A percentile compares a stretch with the other conserved stretches of the same genome.
Conservation (phyloP, 78 protist species). For the Protostelium mycophagum region DNA sequence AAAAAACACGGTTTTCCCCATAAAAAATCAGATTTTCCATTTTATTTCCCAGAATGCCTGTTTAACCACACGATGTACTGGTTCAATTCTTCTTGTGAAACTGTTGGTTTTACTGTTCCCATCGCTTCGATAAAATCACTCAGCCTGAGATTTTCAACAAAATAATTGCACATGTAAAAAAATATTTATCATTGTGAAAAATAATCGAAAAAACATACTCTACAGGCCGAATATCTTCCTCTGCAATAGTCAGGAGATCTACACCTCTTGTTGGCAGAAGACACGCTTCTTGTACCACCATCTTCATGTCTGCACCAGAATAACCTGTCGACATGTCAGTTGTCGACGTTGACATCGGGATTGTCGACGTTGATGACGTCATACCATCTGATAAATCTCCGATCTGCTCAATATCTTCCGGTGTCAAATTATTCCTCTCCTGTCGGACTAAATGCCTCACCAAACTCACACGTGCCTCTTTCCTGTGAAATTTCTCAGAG, state of each 20-base stretch:
- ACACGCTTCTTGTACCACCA: slow-evolving; percentile 78
- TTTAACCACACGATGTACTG: slow-evolving; percentile 36
- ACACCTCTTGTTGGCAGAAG: slow-evolving; percentile 63
- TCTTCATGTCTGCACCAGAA: slow-evolving; percentile 75
- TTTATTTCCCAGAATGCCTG: slow-evolving; percentile 16
- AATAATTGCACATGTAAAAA: background rate
- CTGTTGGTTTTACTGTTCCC: slow-evolving; percentile 24
- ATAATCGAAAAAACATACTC: background rate
- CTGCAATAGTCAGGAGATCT: background rate
- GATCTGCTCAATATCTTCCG: background rate
- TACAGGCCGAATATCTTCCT: slow-evolving; percentile 17
- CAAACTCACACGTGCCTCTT: background rate
- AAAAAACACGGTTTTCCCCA: too few species aligned
- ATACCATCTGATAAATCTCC: background rate
- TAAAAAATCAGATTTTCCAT: background rate
- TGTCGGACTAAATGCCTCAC: background rate
- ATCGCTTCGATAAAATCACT: slow-evolving; percentile 23
- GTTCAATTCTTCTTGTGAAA: slow-evolving; percentile 27
- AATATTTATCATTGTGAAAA: background rate
- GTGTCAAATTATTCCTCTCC: background rate
- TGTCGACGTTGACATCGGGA: too few species aligned
- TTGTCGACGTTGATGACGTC: too few species aligned
- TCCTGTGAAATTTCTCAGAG: too few species aligned
- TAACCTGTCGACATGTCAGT: slow-evolving; percentile 74
- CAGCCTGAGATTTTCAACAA: background rate